Base-by-base conservation (phyloP, 2,329 filamentous ascomycete genomes). In the Ophiobolus disseminans region DNA sequence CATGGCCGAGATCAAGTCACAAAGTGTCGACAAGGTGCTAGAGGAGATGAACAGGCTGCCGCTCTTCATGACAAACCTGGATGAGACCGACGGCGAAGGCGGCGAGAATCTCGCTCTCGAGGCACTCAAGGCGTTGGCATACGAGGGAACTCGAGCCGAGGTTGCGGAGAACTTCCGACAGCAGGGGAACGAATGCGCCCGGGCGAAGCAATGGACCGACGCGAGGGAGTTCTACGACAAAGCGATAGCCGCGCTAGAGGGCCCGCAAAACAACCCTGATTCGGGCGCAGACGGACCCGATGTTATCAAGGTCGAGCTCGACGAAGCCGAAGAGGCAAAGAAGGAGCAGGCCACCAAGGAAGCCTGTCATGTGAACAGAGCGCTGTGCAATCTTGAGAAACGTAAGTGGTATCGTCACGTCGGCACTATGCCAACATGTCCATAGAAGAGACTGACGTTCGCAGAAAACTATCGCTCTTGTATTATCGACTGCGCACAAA, bases 31-130 rank as follows among this genome's bases (percentile, higher is more conserved):
- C 38, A 83, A 89, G 57, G 75, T 89, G 26, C 65, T 86, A 31
- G 76, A 79, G 37, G 83, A 87, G 62, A 78, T 90, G 75, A 88
- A 88, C 66, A 84, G 85, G 57, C 81, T 83, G 38, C 94, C 94
- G 5, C 82, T 99, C 28, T 99, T 99, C 80, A 99, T 99, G 94
- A 97, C 91, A 22, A 87, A 90, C 60, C 81, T 97, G 25, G 90
- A 83, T 49, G 81, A 83, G 50, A 81, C 80, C 10, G 80, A 80
- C 43, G 81, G 80, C 48, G 79, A 80, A 53, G 79, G 81, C 48
- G 81, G 90, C 62, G 89, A 95, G 57, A 96, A 96, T 67, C 80
- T 88, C 53, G 86, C 89, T 60, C 80, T 96, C 0, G 91, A 95
- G 63, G 95, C 94, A 0, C 81, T 99, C 51, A 88, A 90, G 69